Conservation (phyloP, 805 yeast genomes). For the Yamadazyma sp. region DNA sequence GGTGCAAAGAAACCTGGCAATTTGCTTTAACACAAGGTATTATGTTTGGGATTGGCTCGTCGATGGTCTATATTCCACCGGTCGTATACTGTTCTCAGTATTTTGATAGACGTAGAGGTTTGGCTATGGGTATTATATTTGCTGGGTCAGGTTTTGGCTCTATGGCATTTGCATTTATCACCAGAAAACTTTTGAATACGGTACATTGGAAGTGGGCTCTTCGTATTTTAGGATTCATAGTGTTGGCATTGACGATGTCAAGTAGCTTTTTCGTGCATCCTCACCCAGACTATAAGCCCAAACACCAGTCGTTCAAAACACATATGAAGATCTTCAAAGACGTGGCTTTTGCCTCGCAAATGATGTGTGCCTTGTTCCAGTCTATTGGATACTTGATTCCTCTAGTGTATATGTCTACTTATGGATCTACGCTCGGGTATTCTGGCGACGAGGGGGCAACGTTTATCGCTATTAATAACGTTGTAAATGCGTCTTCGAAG, state of each 20-base stretch:
- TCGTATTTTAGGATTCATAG: not conserved
- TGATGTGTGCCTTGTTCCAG: constrained; percentile 2
- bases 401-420: not conserved
- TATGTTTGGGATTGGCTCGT: not conserved
- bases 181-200: not conserved
- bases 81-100: not conserved
- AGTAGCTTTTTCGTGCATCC: constrained; percentile 1
- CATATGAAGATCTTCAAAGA: not conserved
- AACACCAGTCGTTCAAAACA: not conserved
- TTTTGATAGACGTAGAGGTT: not conserved
- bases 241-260: not conserved
- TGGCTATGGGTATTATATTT: constrained; percentile 1
- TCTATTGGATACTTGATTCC: constrained; percentile 1
- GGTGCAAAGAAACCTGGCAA: constrained; percentile 2
- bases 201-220: constrained; percentile 2
- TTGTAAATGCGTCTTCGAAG: not conserved
- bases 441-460: not conserved
- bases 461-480: not conserved
- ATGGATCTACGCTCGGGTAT: not conserved
- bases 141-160: not conserved
- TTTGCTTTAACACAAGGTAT: constrained; percentile 1
- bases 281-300: constrained; percentile 2
- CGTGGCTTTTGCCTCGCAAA: not conserved
- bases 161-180: not conserved
- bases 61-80: not conserved